Evolutionary conservation across 768 basidiomycete genomes (phyloP), one percentile per base, ranked within the genome.

Genomic region (Nidula microcarpa): DNA sequence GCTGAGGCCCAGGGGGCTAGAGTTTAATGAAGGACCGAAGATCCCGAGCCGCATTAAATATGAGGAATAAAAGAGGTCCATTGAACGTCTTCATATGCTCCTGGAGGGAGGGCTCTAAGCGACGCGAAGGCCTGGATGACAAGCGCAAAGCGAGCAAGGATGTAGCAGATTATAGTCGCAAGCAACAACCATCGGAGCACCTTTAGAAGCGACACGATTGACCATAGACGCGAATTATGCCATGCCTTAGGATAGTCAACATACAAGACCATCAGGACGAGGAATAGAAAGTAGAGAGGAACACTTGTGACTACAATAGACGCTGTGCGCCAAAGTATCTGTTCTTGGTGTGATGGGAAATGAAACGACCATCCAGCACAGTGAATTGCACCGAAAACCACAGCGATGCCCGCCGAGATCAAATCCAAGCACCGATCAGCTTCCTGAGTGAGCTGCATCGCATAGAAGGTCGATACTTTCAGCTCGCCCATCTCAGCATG

Each of bases 341-440:
- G 33, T 54, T 53, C n/a, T 51, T 36, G 23, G 53, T 34, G 14
- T 54, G 53, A 41, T 16, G 53, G 11, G 30, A 49, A 54, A 2
- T 47, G 23, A 30, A 54, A 50, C 8, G 36, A 30, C 53, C 53
- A 54, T 7, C 23, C 53, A 4, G 44, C 9, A 14, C 48, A 50
- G 23, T 54, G 53, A 9, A 54, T 30, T 2, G 14, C 41, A 4
- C 53, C 53, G 14, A 54, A 53, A 9, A 49, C 17, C 14, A n/a
- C 14, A 17, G 45, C 48, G 6, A 50, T 17, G 32, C 39, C 2
- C 23, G 36, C n/a, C 13, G 41, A 33, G 33, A 54, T 14, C 9
- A 41, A 18, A 32, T 17, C 17, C 5, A 14, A 14, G 23, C 30
- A 10, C 32, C 35, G 16, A 5, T 30, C 33, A 5, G 18, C 10